phyloP scores from a whole-genome alignment of 2,329 filamentous ascomycete species.

The Xylogone sp. region DNA sequence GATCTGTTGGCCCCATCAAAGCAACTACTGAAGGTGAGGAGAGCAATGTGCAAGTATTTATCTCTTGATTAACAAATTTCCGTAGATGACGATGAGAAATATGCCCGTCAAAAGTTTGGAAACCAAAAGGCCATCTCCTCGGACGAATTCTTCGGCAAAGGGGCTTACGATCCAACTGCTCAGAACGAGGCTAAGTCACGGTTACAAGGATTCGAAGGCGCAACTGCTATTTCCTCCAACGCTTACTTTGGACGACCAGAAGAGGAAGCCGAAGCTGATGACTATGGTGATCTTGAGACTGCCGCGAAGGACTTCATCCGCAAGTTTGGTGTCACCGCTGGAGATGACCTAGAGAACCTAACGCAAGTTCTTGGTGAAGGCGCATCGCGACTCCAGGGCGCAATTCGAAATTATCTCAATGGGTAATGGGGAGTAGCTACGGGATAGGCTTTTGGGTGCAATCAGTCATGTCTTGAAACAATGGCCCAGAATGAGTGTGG shows the following conservation, averaged over 20 bases:
- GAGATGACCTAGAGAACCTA: constrained; percentile 92
- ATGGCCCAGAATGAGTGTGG: no score
- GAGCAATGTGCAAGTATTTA: not conserved
- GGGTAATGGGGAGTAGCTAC: constrained; percentile 35
- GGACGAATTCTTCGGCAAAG: constrained; percentile 96
- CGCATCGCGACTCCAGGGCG: constrained; percentile 76
- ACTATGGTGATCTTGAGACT: constrained; percentile 87
- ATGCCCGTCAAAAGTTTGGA: constrained; percentile 85
- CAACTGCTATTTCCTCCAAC: constrained; percentile 89
- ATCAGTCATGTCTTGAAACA: not conserved
- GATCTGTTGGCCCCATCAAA: constrained; percentile 75
- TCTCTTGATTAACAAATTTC: constrained; percentile 18
- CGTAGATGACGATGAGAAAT: constrained; percentile 72
- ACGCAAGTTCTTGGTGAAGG: constrained; percentile 81
- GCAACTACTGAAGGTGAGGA: constrained; percentile 62
- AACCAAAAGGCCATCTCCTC: constrained; percentile 93
- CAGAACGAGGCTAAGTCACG: constrained; percentile 84
- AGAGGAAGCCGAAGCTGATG: constrained; percentile 67
- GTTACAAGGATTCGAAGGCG: constrained; percentile 89
- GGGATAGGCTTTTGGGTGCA: not conserved
- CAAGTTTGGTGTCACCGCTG: constrained; percentile 91
- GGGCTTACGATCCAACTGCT: constrained; percentile 73
- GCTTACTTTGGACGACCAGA: constrained; percentile 96
- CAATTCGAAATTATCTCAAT: constrained; percentile 61
- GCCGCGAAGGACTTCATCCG: constrained; percentile 95